These are phyloP conservation scores for Ceratobasidium sp. DNA, from an alignment of 1,284 basidiomycete species.

Conservation along the genomic window DNA sequence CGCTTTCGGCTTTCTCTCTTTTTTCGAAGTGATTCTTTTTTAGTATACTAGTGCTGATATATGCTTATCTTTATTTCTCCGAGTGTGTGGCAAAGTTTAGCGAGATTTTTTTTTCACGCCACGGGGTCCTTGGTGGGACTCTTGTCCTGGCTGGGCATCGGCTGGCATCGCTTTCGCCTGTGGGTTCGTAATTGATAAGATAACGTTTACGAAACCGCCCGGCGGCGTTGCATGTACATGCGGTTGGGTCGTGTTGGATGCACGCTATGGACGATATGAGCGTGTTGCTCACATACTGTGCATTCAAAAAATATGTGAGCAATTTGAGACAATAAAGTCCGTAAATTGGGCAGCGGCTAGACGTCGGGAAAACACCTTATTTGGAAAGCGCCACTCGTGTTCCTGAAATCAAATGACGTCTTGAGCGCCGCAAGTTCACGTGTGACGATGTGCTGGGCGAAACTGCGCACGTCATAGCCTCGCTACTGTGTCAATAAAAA, in stretches of 20 bases:
- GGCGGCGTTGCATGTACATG: background rate
- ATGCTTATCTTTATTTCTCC: slow-evolving; percentile 37
- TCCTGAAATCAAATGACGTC: background rate
- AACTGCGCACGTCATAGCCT: slow-evolving; percentile 29
- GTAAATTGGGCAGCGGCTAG: background rate
- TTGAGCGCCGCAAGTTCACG: background rate
- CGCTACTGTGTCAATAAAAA: background rate
- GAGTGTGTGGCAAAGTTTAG: background rate
- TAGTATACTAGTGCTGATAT: slow-evolving; percentile 30
- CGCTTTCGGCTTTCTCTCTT: slow-evolving; percentile 1
- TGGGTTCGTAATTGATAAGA: background rate
- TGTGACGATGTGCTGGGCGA: background rate
- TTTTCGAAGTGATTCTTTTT: background rate
- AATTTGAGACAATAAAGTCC: background rate
- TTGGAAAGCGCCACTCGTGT: slow-evolving; percentile 11
- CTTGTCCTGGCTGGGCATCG: background rate
- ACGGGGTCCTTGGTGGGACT: slow-evolving; percentile 30
- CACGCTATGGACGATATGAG: no score
- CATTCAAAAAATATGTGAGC: background rate
- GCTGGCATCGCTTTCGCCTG: background rate
- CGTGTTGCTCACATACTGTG: background rate
- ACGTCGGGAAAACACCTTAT: background rate
- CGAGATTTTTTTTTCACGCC: no score
- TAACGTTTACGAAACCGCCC: background rate
- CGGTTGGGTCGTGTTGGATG: background rate